Evolutionary conservation across 139 green algal genomes (phyloP).

Genomic region (Trebouxia sp.): DNA sequence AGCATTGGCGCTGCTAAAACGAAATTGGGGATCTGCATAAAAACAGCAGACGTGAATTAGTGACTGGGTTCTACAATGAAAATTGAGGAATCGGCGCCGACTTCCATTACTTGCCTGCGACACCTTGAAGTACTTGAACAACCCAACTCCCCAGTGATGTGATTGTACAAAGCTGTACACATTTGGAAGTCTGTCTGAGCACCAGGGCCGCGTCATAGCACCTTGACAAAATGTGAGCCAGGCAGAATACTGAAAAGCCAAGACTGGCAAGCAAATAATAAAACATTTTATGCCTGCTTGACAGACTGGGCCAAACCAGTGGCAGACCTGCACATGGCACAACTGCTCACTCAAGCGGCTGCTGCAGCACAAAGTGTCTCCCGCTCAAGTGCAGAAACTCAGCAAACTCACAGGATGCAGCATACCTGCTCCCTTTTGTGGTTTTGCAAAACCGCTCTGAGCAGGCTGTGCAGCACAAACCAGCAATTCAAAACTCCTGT

Average conservation of each 20-base stretch:
- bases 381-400: too few species aligned
- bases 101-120: too few species aligned
- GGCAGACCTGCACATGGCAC: too few species aligned
- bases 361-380: not conserved
- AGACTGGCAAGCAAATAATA: slow-evolving; percentile 19
- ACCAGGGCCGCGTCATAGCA: slow-evolving; percentile 59
- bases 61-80: too few species aligned
- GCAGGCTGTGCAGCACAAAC: not conserved
- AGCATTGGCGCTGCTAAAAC: slow-evolving; percentile 71
- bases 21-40: slow-evolving; percentile 80
- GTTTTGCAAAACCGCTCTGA: not conserved
- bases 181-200: slow-evolving; percentile 51
- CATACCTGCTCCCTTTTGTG: not conserved
- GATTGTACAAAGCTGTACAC: slow-evolving; percentile 85
- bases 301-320: too few species aligned
- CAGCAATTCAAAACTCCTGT: not conserved
- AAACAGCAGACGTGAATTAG: not conserved
- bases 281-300: slow-evolving; percentile 24
- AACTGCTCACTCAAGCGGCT: too few species aligned
- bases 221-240: slow-evolving; percentile 46
- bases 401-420: too few species aligned
- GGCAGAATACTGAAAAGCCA: slow-evolving; percentile 35
- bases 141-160: slow-evolving; percentile 85
- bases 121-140: slow-evolving; percentile 71
- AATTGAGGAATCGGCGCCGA: too few species aligned